Evolutionary conservation across 2,329 filamentous ascomycete species (phyloP).

Genomic region (Bipolaris zeicola): DNA sequence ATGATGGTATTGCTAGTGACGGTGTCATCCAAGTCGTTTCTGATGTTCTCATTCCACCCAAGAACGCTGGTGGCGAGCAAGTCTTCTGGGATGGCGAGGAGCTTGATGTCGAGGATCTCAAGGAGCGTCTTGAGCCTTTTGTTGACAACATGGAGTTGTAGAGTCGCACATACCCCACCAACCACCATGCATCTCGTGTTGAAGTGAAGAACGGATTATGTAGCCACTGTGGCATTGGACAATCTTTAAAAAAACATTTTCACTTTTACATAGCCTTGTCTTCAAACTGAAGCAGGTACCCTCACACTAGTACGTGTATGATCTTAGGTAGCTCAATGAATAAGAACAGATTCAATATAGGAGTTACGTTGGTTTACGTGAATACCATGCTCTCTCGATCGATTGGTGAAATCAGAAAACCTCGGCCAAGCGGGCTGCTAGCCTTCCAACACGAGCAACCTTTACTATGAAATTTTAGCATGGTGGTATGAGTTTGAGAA

Average conservation of each 20-base stretch:
- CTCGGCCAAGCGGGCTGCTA: too few relatives aligned
- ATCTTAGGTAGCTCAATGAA: neutral
- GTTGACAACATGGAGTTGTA: slow-evolving; percentile 44
- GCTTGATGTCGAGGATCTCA: slow-evolving; percentile 65
- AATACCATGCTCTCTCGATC: neutral
- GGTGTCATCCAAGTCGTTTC: slow-evolving; percentile 82
- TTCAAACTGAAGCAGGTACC: neutral
- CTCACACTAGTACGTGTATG: slow-evolving; percentile 5
- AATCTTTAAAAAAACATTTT: slow-evolving; percentile 7
- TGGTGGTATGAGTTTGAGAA: too few relatives aligned
- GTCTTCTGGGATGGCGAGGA: slow-evolving; percentile 54
- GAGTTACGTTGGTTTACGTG: neutral
- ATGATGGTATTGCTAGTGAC: slow-evolving; percentile 75
- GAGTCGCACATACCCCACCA: neutral
- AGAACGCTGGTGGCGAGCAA: slow-evolving; percentile 48
- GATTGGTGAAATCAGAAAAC: too few relatives aligned
- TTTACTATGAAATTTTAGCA: too few relatives aligned
- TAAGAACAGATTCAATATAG: neutral
- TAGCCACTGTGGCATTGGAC: slow-evolving; percentile 1
- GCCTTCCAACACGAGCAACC: too few relatives aligned
- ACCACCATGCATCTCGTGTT: neutral
- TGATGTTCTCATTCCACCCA: slow-evolving; percentile 77
- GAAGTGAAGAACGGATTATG: neutral
- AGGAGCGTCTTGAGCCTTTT: slow-evolving; percentile 54
- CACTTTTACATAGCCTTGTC: slow-evolving; percentile 1